Conservation (phyloP, 202 grass and related monocot genomes). For the Setaria italica region DNA sequence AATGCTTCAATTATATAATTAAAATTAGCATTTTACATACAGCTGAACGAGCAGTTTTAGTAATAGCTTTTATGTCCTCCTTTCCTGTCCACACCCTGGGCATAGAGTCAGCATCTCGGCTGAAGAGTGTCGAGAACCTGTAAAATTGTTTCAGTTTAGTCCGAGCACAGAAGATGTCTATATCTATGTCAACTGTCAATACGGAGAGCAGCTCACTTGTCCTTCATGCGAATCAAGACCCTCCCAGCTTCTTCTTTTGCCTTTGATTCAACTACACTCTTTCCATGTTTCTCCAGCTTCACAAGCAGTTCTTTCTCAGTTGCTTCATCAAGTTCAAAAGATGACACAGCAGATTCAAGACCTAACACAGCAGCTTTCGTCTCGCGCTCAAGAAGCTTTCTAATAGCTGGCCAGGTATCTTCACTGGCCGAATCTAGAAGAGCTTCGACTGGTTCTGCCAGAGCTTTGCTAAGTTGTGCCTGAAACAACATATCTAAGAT, state of each 20-base stretch:
- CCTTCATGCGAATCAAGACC: conserved; percentile 98
- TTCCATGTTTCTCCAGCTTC: conserved; percentile 80
- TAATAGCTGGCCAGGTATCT: conserved; percentile 91
- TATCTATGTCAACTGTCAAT: background rate
- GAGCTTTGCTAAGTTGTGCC: conserved; percentile 79
- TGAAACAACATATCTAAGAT: conserved; percentile 53
- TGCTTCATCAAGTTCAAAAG: conserved; percentile 83
- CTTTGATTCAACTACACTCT: conserved; percentile 85
- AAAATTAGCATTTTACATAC: conserved; percentile 58
- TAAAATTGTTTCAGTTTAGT: conserved; percentile 36
- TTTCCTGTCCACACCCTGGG: conserved; percentile 99
- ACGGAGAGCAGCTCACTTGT: conserved; percentile 59
- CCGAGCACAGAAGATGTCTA: background rate
- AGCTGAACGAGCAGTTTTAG: conserved; percentile 90
- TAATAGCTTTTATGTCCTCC: conserved; percentile 98
- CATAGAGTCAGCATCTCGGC: conserved; percentile 90
- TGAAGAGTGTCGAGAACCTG: conserved; percentile 93
- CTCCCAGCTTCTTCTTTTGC: conserved; percentile 90
- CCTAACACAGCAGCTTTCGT: conserved; percentile 70
- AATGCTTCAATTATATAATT: conserved; percentile 1
- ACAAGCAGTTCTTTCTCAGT: conserved; percentile 71
- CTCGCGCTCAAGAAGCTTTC: conserved; percentile 83
- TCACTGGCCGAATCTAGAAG: conserved; percentile 87
- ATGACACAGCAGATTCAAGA: conserved; percentile 68
- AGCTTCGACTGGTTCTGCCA: conserved; percentile 88